phyloP scores from a whole-genome alignment of 108 stramenopile genomes.

The Ochromonas danica region DNA sequence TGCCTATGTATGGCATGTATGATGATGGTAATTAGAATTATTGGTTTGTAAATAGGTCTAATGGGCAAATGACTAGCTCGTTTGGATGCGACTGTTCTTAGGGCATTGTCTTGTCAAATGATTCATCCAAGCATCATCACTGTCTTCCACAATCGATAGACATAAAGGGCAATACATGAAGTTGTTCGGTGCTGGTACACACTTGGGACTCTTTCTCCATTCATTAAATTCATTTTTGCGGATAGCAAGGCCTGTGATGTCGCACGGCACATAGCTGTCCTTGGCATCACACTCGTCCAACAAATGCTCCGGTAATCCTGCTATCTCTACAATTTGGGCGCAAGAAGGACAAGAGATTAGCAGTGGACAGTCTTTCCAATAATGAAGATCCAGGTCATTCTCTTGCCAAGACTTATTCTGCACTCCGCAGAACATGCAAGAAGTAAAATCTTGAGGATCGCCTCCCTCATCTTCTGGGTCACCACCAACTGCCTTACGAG shows the following conservation, averaged over 20 bases:
- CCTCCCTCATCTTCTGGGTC: background rate
- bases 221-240: background rate
- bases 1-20: no score
- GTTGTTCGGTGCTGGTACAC: slow-evolving; percentile 25
- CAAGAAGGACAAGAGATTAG: slow-evolving; percentile 56
- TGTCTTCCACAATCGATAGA: slow-evolving; percentile 7
- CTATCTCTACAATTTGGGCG: slow-evolving; percentile 56
- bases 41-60: no score
- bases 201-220: slow-evolving; percentile 10
- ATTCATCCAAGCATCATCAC: slow-evolving; percentile 21
- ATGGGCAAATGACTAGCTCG: no score
- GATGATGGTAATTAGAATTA: no score
- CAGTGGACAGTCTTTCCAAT: slow-evolving; percentile 55
- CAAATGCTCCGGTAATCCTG: slow-evolving; percentile 54
- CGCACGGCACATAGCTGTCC: slow-evolving; percentile 27
- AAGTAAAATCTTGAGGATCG: slow-evolving; percentile 17
- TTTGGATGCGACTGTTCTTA: slow-evolving; percentile 7
- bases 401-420: slow-evolving; percentile 50
- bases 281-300: slow-evolving; percentile 51
- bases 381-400: slow-evolving; percentile 56
- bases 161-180: slow-evolving; percentile 35
- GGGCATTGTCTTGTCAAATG: slow-evolving; percentile 1
- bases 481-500: background rate
- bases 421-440: slow-evolving; percentile 57
- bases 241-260: slow-evolving; percentile 8